Evolutionary conservation across 371 early-diverging fungal genomes (phyloP), one percentile per base, ranked within the genome.

Genomic region (Syncephalastrum racemosum): DNA sequence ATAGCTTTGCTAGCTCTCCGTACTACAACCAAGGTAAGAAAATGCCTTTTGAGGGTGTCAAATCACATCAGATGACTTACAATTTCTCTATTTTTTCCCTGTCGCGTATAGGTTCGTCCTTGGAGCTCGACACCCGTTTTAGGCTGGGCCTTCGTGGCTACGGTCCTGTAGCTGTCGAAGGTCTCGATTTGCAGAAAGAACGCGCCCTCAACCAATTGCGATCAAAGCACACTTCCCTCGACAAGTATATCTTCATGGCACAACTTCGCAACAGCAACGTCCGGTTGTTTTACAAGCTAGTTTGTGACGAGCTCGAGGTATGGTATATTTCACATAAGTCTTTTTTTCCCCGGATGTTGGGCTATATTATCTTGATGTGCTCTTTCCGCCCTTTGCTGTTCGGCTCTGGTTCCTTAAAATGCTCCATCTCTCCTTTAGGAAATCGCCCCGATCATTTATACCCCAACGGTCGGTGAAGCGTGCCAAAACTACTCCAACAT

Each of bases 381-480:
- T 24, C 36, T 31, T 46, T 46, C 49, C 51, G 18, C 23, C 39
- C 46, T 46, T 57, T 4, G 48, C 49, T 54, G 19, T 55, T 31
- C 36, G 36, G 36, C 36, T 31, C 10, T 31, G 36, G 36, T 31
- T 31, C 36, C 49, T 25, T 41, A 31, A 31, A 31, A 31, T 31
- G 36, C 36, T 31, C 8, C 6, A 31, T 8, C 36, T 25, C 44
- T 53, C 27, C 19, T 53, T 24, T 70, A 86, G 83, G 90, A 89
- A 74, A 77, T 87, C 16, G 80, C 90, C 8, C 90, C 90, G 7
- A 67, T 90, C 53, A 92, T 95, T 60, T 95, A 96, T 75, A 96
- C 95, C 13, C 96, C 95, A 27, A 91, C 92, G 15, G 93, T 95
- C 19, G 95, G 94, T 51, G 79, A 89, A 54, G 96, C 93, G 4